Conservation (phyloP, 768 basidiomycete species). For the Amanita jacksonii region DNA sequence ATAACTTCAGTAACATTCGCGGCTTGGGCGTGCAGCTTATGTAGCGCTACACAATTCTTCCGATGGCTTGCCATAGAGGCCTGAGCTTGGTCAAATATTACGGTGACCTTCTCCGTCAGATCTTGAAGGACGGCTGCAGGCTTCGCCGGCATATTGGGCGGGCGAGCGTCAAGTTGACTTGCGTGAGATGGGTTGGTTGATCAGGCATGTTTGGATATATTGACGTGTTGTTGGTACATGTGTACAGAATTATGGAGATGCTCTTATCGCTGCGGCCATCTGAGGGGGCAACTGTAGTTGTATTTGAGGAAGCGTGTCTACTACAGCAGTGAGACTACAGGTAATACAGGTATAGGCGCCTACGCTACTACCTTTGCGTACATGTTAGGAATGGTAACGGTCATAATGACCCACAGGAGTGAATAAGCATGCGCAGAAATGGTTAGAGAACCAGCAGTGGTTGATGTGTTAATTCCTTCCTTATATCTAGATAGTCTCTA, state of each 20-base stretch:
- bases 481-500: background rate
- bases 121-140: conserved; percentile 19
- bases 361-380: conserved; percentile 1
- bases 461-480: background rate
- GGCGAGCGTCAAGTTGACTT: background rate
- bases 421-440: background rate
- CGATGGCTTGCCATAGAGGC: conserved; percentile 77
- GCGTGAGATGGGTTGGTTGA: conserved; percentile 9
- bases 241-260: background rate
- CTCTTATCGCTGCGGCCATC: too few species aligned
- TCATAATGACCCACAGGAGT: background rate
- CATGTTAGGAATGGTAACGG: background rate
- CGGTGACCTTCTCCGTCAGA: conserved; percentile 26
- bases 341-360: background rate
- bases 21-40: conserved; percentile 72
- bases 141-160: conserved; percentile 16
- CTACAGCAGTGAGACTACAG: background rate
- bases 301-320: too few species aligned
- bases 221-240: conserved; percentile 14
- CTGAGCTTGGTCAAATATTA: conserved; percentile 74
- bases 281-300: too few species aligned
- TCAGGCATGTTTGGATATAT: conserved; percentile 11
- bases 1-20: conserved; percentile 40
- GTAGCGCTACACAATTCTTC: conserved; percentile 82
- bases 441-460: too few species aligned